Base-by-base conservation (phyloP, 139 green algal genomes). In the Coccomyxa sp. region DNA sequence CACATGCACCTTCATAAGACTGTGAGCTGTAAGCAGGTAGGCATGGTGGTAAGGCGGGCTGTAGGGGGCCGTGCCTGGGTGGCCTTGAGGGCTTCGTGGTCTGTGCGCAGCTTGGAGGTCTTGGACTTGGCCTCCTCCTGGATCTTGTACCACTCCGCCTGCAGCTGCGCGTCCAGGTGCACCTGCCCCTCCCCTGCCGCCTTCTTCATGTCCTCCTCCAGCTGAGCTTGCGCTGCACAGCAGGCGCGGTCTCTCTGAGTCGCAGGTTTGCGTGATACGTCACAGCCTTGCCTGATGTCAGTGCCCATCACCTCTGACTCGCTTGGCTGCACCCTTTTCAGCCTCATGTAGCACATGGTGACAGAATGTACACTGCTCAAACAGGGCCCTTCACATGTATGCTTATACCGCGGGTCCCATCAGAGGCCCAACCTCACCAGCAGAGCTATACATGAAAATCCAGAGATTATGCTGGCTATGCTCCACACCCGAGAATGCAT, bases 61-160 rank as follows among this genome's bases (percentile, higher is more conserved):
- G n/a, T n/a, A n/a, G 14, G 64, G 24, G n/a, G 29, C 29, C 27
- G 7, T 34, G n/a, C 70, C 70, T 74, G 70, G 14, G 29, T 27
- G 33, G 16, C 33, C 70, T 74, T 18, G 54, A 93, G 80, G 16
- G 78, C 72, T 9, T 84, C 73, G 8, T 77, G 76, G 39, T 93
- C 88, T 8, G 68, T 69, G 41, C 79, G 69, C 69, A 85, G 72
- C 74, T 83, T 85, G 18, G 77, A 64, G 0, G 86, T 89, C 70
- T 87, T 87, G n/a, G 83, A 68, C 1, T 75, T 76, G 10, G 85
- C 82, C 76, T 90, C 39, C 22, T 79, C 78, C 77, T 93, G 85
- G 38, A 92, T 83, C 34, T 58, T 64, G 44, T 83, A 78, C 82
- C 90, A 93, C 73, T 91, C 86, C 0, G 79, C 64, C 33, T 77